A percentile compares a stretch with the other conserved stretches of the same genome.
These are phyloP conservation scores for Cladosporium austrohemisphaericum DNA, from an alignment of 2,329 filamentous ascomycete genomes.

Conservation along the genomic window DNA sequence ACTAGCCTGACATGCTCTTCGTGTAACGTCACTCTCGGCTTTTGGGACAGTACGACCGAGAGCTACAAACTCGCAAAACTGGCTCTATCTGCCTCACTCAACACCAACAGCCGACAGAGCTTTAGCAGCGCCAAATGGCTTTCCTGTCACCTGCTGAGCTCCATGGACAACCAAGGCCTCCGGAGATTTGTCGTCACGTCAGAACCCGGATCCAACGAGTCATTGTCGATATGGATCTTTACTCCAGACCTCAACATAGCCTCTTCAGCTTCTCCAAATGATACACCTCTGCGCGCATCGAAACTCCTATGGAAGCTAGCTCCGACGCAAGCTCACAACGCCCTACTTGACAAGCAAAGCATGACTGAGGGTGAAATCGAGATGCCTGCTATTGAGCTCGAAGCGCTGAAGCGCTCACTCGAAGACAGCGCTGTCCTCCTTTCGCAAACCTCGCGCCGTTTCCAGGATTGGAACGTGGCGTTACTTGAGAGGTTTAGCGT, in stretches of 20 bases:
- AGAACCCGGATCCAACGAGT: conserved; percentile 19
- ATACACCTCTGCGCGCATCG: conserved; percentile 48
- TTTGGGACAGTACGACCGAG: conserved; percentile 40
- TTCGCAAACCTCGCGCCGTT: conserved; percentile 54
- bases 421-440: conserved; percentile 38
- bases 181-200: conserved; percentile 57
- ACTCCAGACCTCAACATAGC: conserved; percentile 58
- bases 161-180: conserved; percentile 54
- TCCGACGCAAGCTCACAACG: conserved; percentile 18
- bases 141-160: conserved; percentile 53
- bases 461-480: conserved; percentile 66
- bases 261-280: conserved; percentile 34
- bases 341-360: conserved; percentile 12
- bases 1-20: conserved; percentile 35
- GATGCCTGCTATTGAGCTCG: conserved; percentile 21
- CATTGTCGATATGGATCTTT: conserved; percentile 53
- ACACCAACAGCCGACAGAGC: neutral
- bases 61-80: conserved; percentile 39
- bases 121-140: conserved; percentile 42
- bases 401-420: conserved; percentile 49
- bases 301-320: conserved; percentile 51
- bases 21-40: conserved; percentile 37
- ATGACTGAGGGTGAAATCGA: conserved; percentile 29
- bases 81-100: conserved; percentile 23
- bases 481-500: conserved; percentile 54